These are phyloP conservation scores for Nosema muscidifuracis DNA, from an alignment of 371 early-diverging fungal species.

Conservation along the genomic window DNA sequence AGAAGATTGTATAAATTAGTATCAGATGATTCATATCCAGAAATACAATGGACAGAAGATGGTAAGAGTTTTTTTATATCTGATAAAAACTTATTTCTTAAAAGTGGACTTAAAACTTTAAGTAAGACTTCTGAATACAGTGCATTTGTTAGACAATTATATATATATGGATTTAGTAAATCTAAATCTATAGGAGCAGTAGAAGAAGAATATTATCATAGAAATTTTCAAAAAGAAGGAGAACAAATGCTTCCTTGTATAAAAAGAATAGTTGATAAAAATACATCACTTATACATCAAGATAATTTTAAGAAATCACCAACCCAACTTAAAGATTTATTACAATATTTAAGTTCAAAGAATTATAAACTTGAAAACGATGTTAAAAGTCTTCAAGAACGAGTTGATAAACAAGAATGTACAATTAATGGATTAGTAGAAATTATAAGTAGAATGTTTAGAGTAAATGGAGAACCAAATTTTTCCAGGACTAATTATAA, in stretches of 20 bases:
- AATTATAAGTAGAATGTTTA: slow-evolving; percentile 57
- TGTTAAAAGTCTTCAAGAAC: slow-evolving; percentile 50
- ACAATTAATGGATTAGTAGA: slow-evolving; percentile 60
- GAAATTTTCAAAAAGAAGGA: slow-evolving; percentile 44
- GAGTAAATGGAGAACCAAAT: no score
- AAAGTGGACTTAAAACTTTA: slow-evolving; percentile 49
- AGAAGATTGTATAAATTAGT: slow-evolving; percentile 58
- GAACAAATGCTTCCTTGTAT: slow-evolving; percentile 38
- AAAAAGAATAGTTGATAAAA: slow-evolving; percentile 27
- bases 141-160: slow-evolving; percentile 61
- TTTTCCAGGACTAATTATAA: no score
- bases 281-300: slow-evolving; percentile 22
- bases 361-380: slow-evolving; percentile 54
- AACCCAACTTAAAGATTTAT: slow-evolving; percentile 28
- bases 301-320: slow-evolving; percentile 23
- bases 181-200: slow-evolving; percentile 32
- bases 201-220: slow-evolving; percentile 56
- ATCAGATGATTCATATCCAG: slow-evolving; percentile 27
- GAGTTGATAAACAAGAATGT: slow-evolving; percentile 59
- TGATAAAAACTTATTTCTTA: slow-evolving; percentile 59
- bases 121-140: slow-evolving; percentile 62
- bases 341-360: slow-evolving; percentile 42
- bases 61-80: slow-evolving; percentile 56
- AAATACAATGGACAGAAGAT: slow-evolving; percentile 58
- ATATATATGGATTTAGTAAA: slow-evolving; percentile 63